Percentiles rank a stretch among this genome's conserved stretches.
phyloP scores from a whole-genome alignment of 768 basidiomycete species.

The Tephrocybe sp. region DNA sequence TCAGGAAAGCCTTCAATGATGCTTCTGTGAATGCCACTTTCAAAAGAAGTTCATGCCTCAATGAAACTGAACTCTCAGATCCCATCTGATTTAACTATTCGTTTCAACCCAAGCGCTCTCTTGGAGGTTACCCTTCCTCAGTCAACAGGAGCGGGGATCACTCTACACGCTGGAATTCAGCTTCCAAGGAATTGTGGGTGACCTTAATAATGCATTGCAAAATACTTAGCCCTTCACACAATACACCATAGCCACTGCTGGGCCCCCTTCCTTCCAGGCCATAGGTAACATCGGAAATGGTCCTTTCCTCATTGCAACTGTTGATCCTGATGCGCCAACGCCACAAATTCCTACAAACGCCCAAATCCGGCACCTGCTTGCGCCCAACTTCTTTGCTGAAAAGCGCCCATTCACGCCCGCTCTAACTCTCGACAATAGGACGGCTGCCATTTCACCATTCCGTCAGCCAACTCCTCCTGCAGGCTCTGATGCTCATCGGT shows the following conservation, averaged over 20 bases:
- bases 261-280: constrained; percentile 20
- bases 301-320: constrained; percentile 44
- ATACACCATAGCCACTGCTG: constrained; percentile 3
- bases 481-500: constrained; percentile 44
- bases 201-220: neutral
- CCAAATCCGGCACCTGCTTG: constrained; percentile 49
- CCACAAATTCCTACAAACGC: constrained; percentile 39
- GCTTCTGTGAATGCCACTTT: constrained; percentile 23
- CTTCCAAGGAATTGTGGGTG: constrained; percentile 17
- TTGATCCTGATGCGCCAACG: constrained; percentile 53
- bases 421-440: constrained; percentile 30
- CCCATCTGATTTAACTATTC: constrained; percentile 20
- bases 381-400: constrained; percentile 33
- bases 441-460: constrained; percentile 39
- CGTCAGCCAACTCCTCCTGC: constrained; percentile 41
- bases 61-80: constrained; percentile 15
- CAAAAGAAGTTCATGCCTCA: neutral
- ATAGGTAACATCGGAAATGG: constrained; percentile 26
- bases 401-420: neutral
- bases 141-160: constrained; percentile 18
- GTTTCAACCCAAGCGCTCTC: constrained; percentile 23
- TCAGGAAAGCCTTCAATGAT: constrained; percentile 28
- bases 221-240: neutral
- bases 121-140: constrained; percentile 28
- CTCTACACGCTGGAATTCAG: constrained; percentile 26